phyloP scores from a whole-genome alignment of 257 asterid species.

The Anisodus acutangulus region DNA sequence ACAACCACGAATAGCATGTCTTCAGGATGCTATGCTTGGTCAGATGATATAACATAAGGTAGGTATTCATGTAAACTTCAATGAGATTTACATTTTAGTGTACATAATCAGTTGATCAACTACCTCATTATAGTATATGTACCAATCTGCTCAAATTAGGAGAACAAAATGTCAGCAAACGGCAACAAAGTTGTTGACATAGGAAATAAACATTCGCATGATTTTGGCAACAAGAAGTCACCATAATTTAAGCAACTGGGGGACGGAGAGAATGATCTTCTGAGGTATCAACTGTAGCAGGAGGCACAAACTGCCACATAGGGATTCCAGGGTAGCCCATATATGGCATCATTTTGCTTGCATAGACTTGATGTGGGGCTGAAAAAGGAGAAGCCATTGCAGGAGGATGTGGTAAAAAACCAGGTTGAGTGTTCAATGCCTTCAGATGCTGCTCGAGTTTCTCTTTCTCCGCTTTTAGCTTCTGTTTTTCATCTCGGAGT shows the following conservation, averaged over 20 bases:
- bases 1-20: constrained; percentile 1
- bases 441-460: constrained; percentile 53
- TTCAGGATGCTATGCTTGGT: background rate
- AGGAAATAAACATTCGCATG: constrained; percentile 17
- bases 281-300: constrained; percentile 55
- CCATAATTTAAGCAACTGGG: constrained; percentile 49
- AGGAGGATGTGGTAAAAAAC: constrained; percentile 43
- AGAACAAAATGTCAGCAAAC: background rate
- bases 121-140: constrained; percentile 6
- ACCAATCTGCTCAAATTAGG: constrained; percentile 24
- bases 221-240: background rate
- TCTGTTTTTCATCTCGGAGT: constrained; percentile 60
- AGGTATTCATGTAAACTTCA: constrained; percentile 26
- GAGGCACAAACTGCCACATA: constrained; percentile 57
- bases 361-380: constrained; percentile 41
- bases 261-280: constrained; percentile 55
- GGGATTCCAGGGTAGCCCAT: constrained; percentile 54
- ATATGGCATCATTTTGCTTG: constrained; percentile 55
- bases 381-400: constrained; percentile 48
- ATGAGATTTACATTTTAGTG: constrained; percentile 4
- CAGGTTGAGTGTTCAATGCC: constrained; percentile 45
- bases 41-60: background rate
- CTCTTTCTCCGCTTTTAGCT: constrained; percentile 52
- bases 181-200: constrained; percentile 33
- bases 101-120: constrained; percentile 16